Evolutionary conservation across 116 monocot genomes (phyloP).

Genomic region (Cymodocea nodosa): DNA sequence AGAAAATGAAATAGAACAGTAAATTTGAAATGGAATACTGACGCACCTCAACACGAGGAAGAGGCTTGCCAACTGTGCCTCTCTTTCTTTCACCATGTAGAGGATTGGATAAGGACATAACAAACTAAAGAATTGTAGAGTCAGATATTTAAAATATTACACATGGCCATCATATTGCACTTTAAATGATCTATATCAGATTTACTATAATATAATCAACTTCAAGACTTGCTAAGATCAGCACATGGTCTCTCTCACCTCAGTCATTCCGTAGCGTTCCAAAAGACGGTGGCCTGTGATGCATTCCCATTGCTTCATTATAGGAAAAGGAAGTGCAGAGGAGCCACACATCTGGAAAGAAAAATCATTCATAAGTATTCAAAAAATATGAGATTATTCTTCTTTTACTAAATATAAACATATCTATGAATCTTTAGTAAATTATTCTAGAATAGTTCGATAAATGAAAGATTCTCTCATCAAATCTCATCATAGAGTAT

Average conservation of each 20-base stretch:
- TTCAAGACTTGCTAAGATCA: not conserved
- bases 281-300: slow-evolving; percentile 83
- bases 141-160: not conserved
- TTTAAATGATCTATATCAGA: not conserved
- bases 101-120: slow-evolving; percentile 94
- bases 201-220: not conserved
- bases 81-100: slow-evolving; percentile 66
- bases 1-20: no score
- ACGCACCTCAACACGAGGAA: slow-evolving; percentile 74
- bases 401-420: no score
- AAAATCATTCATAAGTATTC: not conserved
- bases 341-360: slow-evolving; percentile 85
- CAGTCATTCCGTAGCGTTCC: slow-evolving; percentile 99
- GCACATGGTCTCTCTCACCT: slow-evolving; percentile 31
- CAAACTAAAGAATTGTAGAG: slow-evolving; percentile 44
- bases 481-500: not conserved
- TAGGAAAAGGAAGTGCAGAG: slow-evolving; percentile 88
- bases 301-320: slow-evolving; percentile 92
- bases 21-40: not conserved
- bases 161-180: not conserved
- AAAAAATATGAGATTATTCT: no score
- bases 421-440: no score
- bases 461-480: not conserved
- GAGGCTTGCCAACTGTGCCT: slow-evolving; percentile 89
- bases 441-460: no score